Conservation (phyloP, 768 basidiomycete genomes). For the Tricholoma saponaceum region DNA sequence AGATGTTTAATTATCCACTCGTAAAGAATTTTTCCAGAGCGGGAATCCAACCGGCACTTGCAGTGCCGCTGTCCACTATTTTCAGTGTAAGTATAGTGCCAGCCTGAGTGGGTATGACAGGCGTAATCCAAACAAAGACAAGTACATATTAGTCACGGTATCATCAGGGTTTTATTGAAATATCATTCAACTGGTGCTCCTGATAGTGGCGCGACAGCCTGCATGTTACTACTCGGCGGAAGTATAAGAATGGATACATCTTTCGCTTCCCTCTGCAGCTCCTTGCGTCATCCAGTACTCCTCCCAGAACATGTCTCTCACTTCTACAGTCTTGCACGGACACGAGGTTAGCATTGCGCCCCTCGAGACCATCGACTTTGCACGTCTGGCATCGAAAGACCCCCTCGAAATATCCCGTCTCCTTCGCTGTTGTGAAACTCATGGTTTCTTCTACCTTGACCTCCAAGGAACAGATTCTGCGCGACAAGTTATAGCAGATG, state of each 20-base stretch:
- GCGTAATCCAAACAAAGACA: too few relatives aligned
- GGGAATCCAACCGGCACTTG: too few relatives aligned
- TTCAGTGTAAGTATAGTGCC: too few relatives aligned
- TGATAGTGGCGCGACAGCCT: too few relatives aligned
- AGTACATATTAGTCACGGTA: too few relatives aligned
- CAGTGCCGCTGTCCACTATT: too few relatives aligned
- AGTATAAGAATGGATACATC: not conserved
- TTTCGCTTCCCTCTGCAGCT: not conserved
- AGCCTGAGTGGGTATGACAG: too few relatives aligned
- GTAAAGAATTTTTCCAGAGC: too few relatives aligned
- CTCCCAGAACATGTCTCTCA: not conserved
- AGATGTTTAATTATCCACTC: too few relatives aligned
- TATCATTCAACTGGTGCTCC: too few relatives aligned
- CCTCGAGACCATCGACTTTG: not conserved
- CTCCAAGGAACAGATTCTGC: not conserved
- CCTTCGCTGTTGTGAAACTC: not conserved
- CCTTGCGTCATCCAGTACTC: not conserved
- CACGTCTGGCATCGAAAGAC: not conserved
- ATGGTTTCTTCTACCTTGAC: slow-evolving; percentile 2
- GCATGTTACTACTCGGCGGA: too few relatives aligned
- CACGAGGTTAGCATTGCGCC: not conserved
- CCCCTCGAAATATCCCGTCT: not conserved
- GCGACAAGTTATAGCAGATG: not conserved
- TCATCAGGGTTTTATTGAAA: too few relatives aligned
- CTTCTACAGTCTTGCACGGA: not conserved